phyloP scores from a whole-genome alignment of 2,329 filamentous ascomycete genomes.

The Fusarium multiceps region DNA sequence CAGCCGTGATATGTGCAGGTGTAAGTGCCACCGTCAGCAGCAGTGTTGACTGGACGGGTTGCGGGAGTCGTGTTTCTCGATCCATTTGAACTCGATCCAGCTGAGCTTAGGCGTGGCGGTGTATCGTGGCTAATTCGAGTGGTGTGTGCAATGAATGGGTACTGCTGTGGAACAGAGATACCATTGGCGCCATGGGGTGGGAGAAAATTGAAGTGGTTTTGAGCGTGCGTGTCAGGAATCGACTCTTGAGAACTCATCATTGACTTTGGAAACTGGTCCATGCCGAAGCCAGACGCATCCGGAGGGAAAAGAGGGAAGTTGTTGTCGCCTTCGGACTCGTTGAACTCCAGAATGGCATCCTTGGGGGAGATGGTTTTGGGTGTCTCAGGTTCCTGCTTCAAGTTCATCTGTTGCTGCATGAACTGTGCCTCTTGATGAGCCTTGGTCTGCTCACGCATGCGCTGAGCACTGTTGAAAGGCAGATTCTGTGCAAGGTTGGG shows the following conservation, averaged over 20 bases:
- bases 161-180: conserved; percentile 62
- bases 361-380: conserved; percentile 95
- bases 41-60: conserved; percentile 68
- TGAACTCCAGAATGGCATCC: conserved; percentile 88
- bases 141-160: conserved; percentile 59
- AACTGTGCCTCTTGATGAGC: conserved; percentile 67
- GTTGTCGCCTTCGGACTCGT: conserved; percentile 76
- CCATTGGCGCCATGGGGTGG: conserved; percentile 52
- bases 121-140: conserved; percentile 50
- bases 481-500: conserved; percentile 33
- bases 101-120: conserved; percentile 56
- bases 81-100: conserved; percentile 54
- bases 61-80: conserved; percentile 49
- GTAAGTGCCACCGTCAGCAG: conserved; percentile 87
- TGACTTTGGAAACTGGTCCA: conserved; percentile 55
- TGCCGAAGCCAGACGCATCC: conserved; percentile 60
- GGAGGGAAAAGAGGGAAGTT: conserved; percentile 80
- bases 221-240: conserved; percentile 33
- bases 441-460: conserved; percentile 70
- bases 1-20: conserved; percentile 97
- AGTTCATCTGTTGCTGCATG: conserved; percentile 55
- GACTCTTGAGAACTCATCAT: conserved; percentile 38
- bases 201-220: conserved; percentile 48
- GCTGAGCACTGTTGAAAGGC: conserved; percentile 65
- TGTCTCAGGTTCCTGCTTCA: conserved; percentile 58